phyloP scores from a whole-genome alignment of 306 rosid genomes.

The Echinosophora koreensis region DNA sequence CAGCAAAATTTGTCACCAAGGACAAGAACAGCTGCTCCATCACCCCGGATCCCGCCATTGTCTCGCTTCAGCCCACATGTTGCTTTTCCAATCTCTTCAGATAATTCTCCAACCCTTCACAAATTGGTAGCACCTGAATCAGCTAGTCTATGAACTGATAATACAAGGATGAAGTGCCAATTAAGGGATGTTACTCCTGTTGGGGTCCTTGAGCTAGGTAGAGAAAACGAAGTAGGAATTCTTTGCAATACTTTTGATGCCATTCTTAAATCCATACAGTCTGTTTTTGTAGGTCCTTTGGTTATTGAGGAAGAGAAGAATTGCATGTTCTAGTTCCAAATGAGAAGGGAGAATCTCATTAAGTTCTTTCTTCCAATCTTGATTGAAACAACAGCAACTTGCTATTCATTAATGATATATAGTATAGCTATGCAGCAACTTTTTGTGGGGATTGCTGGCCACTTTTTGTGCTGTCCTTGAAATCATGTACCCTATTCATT shows the following conservation, averaged over 20 bases:
- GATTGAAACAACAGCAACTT: constrained; percentile 40
- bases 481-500: background rate
- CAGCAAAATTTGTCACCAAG: constrained; percentile 82
- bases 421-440: constrained; percentile 30
- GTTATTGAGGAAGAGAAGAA: constrained; percentile 43
- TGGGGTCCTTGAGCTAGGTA: constrained; percentile 11
- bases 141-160: background rate
- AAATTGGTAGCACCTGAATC: constrained; percentile 4
- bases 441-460: background rate
- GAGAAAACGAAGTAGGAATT: constrained; percentile 39
- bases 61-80: constrained; percentile 56
- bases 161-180: constrained; percentile 22
- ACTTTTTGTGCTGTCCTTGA: constrained; percentile 35
- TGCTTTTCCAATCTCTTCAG: constrained; percentile 37
- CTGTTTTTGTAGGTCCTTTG: constrained; percentile 43
- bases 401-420: constrained; percentile 32
- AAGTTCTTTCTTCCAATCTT: constrained; percentile 34
- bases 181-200: constrained; percentile 19
- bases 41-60: constrained; percentile 26
- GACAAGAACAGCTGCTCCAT: constrained; percentile 40
- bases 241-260: constrained; percentile 35
- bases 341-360: constrained; percentile 19
- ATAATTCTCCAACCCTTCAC: background rate
- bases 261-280: constrained; percentile 34
- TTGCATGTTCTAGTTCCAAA: constrained; percentile 42